These are phyloP conservation scores for Hypoxylon lienhwacheense DNA, from an alignment of 495 filamentous ascomycete genomes.

Conservation along the genomic window DNA sequence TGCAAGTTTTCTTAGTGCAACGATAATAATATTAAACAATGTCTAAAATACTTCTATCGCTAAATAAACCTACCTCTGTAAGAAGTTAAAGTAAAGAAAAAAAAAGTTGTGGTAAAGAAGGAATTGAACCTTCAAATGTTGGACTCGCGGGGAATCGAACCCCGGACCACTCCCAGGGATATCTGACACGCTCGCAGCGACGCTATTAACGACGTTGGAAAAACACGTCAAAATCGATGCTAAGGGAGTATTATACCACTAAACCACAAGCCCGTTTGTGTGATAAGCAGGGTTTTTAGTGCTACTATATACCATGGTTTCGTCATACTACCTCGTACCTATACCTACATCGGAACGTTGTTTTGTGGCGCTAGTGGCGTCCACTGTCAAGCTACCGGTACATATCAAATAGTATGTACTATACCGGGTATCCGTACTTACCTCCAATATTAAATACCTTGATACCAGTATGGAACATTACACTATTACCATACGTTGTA, in stretches of 20 bases:
- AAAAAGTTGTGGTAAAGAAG: slow-evolving; percentile 26
- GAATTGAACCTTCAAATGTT: slow-evolving; percentile 28
- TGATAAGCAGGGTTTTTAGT: neutral
- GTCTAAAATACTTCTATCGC: too few relatives aligned
- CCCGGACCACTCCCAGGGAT: slow-evolving; percentile 54
- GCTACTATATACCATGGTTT: neutral
- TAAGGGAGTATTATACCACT: slow-evolving; percentile 38
- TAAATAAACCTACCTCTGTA: too few relatives aligned
- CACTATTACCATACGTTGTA: too few relatives aligned
- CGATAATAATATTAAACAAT: too few relatives aligned
- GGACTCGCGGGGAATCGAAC: slow-evolving; percentile 58
- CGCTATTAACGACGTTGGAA: neutral
- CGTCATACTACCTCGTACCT: too few relatives aligned
- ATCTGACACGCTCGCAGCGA: neutral
- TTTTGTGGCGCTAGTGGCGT: neutral
- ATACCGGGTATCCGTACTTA: too few relatives aligned
- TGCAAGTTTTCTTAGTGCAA: too few relatives aligned
- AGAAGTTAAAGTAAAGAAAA: neutral
- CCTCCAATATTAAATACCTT: too few relatives aligned
- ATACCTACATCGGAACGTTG: too few relatives aligned
- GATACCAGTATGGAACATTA: too few relatives aligned
- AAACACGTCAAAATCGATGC: slow-evolving; percentile 5
- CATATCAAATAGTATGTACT: too few relatives aligned
- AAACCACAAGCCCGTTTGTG: slow-evolving; percentile 32
- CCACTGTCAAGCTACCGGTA: too few relatives aligned